phyloP scores from a whole-genome alignment of 768 basidiomycete genomes.

The Boletus rex-veris region DNA sequence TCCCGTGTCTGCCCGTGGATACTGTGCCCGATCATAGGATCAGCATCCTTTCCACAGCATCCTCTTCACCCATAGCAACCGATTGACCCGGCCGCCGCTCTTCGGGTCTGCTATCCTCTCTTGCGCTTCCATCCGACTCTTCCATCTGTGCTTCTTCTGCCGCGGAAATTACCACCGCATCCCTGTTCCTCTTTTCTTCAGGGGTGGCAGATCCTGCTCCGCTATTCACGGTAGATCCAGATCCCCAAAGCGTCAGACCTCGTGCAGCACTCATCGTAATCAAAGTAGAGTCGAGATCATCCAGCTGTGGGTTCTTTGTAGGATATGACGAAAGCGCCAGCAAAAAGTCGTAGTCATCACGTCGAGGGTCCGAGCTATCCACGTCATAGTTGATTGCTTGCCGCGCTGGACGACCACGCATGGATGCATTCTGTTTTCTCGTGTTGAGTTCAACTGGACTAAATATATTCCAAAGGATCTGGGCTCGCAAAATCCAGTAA shows the following conservation, averaged over 20 bases:
- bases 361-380: slow-evolving; percentile 19
- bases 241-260: slow-evolving; percentile 51
- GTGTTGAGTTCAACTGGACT: slow-evolving; percentile 34
- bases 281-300: slow-evolving; percentile 45
- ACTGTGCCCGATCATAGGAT: neutral
- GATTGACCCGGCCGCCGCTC: neutral
- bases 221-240: slow-evolving; percentile 1
- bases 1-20: neutral
- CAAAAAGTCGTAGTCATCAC: slow-evolving; percentile 54
- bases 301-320: slow-evolving; percentile 39
- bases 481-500: slow-evolving; percentile 3
- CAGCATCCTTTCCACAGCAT: slow-evolving; percentile 21
- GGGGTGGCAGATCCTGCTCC: neutral
- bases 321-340: slow-evolving; percentile 39
- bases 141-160: neutral
- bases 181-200: neutral
- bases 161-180: neutral
- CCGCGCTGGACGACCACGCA: slow-evolving; percentile 31
- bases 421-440: slow-evolving; percentile 43
- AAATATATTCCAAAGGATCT: slow-evolving; percentile 48
- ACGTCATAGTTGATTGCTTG: slow-evolving; percentile 13
- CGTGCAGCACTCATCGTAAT: slow-evolving; percentile 45
- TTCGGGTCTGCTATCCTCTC: neutral
- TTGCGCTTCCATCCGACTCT: neutral
- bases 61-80: slow-evolving; percentile 17